These are phyloP conservation scores for Coemansia sp. DNA, from an alignment of 192 early-diverging fungal genomes.

Conservation along the genomic window DNA sequence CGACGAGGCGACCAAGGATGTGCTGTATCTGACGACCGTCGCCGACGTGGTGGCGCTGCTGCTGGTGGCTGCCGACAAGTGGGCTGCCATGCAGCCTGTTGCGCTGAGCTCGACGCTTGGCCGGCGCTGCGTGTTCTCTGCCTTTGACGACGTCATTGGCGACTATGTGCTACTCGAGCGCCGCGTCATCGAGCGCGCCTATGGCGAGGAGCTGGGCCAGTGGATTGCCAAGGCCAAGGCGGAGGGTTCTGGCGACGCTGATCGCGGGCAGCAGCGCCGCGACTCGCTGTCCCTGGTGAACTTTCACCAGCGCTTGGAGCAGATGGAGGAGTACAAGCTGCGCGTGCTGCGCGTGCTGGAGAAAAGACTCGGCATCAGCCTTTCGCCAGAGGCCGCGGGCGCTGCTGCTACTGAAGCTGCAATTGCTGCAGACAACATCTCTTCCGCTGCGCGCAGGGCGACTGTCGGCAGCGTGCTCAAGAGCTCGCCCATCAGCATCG, in stretches of 20 bases:
- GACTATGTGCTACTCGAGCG: slow-evolving; percentile 47
- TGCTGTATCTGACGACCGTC: slow-evolving; percentile 43
- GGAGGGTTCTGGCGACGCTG: background rate
- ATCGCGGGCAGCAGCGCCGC: background rate
- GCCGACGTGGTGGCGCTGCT: slow-evolving; percentile 35
- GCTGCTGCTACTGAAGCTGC: background rate
- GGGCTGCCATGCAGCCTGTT: slow-evolving; percentile 29
- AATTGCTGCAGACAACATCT: background rate
- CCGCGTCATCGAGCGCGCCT: slow-evolving; percentile 39
- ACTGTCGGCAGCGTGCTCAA: slow-evolving; percentile 42
- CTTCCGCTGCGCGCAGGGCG: no score
- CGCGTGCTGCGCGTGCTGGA: slow-evolving; percentile 38
- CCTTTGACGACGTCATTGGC: slow-evolving; percentile 35
- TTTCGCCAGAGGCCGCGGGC: slow-evolving; percentile 14
- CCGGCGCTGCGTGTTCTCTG: slow-evolving; percentile 44
- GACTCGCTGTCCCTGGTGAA: slow-evolving; percentile 17
- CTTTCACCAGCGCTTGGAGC: slow-evolving; percentile 30
- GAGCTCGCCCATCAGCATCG: slow-evolving; percentile 60
- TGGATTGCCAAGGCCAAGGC: slow-evolving; percentile 22
- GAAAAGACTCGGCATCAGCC: slow-evolving; percentile 19
- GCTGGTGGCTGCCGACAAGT: slow-evolving; percentile 25
- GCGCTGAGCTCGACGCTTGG: slow-evolving; percentile 19
- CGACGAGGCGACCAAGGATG: slow-evolving; percentile 41
- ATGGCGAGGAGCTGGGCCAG: slow-evolving; percentile 24
- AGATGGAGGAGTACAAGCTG: slow-evolving; percentile 50